Base-by-base conservation (phyloP, 495 filamentous ascomycete species). In the Penicillium dipodomyicola region DNA sequence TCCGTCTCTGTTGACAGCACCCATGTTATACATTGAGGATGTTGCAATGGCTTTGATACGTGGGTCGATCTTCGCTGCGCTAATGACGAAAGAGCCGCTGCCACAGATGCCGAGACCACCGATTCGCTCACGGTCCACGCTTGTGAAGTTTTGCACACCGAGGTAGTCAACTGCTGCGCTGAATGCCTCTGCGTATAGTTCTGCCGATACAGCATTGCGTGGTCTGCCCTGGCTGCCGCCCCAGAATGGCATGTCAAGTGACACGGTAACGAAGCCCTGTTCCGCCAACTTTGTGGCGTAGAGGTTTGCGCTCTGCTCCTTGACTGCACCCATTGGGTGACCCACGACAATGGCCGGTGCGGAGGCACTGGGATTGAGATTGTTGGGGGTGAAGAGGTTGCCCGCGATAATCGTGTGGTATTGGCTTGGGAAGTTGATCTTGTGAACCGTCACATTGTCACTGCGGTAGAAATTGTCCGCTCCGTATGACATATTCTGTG, bases 61-160 rank as follows among this genome's bases (percentile, higher is more conserved):
- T 7, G 55, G 58, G 55, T 79, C 74, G n/a, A 72, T 65, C 57
- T 75, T 70, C 2, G 76, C 73, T 3, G 76, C 72, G 37, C 62
- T 68, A 43, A 69, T 61, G 5, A 69, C 55, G 35, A 72, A 77
- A 9, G 62, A 63, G 15, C 72, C 73, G 19, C 67, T 67, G 57
- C 60, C 75, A 61, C 73, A 79, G 57, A 77, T 74, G 17, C 73
- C 72, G 11, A 79, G 59, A 2, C 47, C 74, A 1, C 73, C 74
- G 41, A 79, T 75, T 3, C 68, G 62, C 33, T 69, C 61, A 23
- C 62, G 52, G 29, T 77, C 66, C 8, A 77, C 72, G 4, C 12
- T 32, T 3, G n/a, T 49, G n/a, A 65, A 50, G 29, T 62, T 57
- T 23, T 65, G 67, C 0, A 57, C 54, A 33, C 63, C 62, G 27